Evolutionary conservation across 352 stramenopile genomes (phyloP), one percentile per base, ranked within the genome.

Genomic region (Pythium pyrilobum): DNA sequence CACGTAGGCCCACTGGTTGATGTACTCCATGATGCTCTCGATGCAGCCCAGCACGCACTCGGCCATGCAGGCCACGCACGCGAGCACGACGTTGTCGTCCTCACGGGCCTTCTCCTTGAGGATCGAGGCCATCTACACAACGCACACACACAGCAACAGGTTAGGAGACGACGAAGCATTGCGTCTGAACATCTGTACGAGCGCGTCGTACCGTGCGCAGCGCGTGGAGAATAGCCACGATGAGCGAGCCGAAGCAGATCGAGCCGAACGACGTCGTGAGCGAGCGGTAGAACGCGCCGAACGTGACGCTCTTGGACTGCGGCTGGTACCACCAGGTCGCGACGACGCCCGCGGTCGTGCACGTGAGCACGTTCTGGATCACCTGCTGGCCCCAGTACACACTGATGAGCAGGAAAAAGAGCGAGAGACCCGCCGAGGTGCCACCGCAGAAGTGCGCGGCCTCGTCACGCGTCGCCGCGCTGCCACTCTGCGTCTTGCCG

Each of bases 1-100:
- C 15, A 92, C 80, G 64, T 92, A 96, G 4, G 85, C 95, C 73
- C 81, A 95, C 52, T 87, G 69, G 66, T 97, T 97, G 45, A 97
- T 81, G 56, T 96, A 96, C 67, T 96, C 81, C 64, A 96, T 86
- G 48, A 96, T 69, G 40, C 59, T 68, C 45, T 91, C 81, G 42
- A 97, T 71, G 51, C 83, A 95, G 71, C 74, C 74, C 18, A 97
- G 52, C 21, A 96, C 79, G 63, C 88, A 97, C 42, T 91, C 75
- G 4, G 85, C 85, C 51, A 97, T 74, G 53, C 88, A 97, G 18
- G 76, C 77, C 8, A 97, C 66, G 53, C 87, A 94, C 8, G 81
- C 81, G 3, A 92, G 68, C 52, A 63, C 77, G 7, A 64, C 64
- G 52, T 91, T 92, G 41, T 93, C 81, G 18, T 94, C 77, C 31